Evolutionary conservation across 1,139 yeast genomes (phyloP), one percentile per base, ranked within the genome.

Genomic region (Scheffersomyces segobiensis): DNA sequence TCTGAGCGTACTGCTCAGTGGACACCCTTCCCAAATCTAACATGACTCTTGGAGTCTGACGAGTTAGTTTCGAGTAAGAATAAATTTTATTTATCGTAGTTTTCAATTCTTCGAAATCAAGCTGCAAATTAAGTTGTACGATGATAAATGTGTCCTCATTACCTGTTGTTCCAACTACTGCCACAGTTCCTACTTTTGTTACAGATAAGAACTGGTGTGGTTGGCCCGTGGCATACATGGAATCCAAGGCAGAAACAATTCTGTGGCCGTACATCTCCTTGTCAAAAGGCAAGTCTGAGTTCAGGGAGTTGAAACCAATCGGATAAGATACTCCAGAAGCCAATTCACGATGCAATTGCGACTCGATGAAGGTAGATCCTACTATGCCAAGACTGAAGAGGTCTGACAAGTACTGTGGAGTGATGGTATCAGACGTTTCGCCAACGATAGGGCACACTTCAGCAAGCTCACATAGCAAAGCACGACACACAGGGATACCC

Each of bases 381-480:
- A 80, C 74, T 49, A 79, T 59, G 0, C 81, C 81, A 42, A 79
- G 62, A 58, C 79, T 67, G 63, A 71, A 80, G 56, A 81, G 68
- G 62, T 82, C 86, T 0, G 80, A 72, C 53, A 78, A 72, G 66
- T 79, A 82, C 56, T 81, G 84, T 1, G 84, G 84, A 12, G 82
- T 74, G 49, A 81, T 70, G 0, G 83, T 79, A 61, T 80, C 83
- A 6, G 78, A 70, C n/a, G 77, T 65, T 56, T 74, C 76, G 2
- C 82, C 82, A 1, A 77, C 78, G 7, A 82, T 61, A 1, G 82
- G 81, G 62, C 75, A 73, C 55, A 65, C 68, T 58, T 67, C 71
- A 6, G 78, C 79, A 55, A 75, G 66, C 55, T 72, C 78, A 56
- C 73, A 66, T 46, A 81, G 67, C 46, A 78, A 66, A 1, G 76